Evolutionary conservation across 2,329 filamentous ascomycete genomes (phyloP), one percentile per base, ranked within the genome.

Genomic region (Microdochium nivale): DNA sequence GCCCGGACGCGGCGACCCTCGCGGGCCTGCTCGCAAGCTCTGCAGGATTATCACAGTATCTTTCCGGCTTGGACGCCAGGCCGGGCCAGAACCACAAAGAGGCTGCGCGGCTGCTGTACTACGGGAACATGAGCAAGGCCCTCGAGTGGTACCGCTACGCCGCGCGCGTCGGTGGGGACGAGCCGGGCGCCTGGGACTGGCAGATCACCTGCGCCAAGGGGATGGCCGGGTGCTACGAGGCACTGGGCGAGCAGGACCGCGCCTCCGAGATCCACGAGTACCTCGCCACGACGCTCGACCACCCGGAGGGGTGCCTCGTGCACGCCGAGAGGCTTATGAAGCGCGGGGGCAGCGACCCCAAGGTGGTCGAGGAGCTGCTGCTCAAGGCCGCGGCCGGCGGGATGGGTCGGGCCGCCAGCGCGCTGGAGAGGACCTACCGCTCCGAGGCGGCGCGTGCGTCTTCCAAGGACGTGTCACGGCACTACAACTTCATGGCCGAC

Each of bases 1-100:
- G 62, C 44, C 64, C 70, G 14, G 62, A 73, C 52, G 64, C 63
- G 1, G 65, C 69, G 11, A 71, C 70, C 0, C 55, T 71, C n/a
- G 58, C 64, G 8, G 71, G 66, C 16, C 47, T 67, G 13, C 56
- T 63, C 32, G 56, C 58, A 4, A 21, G 23, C 27, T 30, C 5
- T 11, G 27, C 5, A 11, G 5, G 5, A 11, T 11, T 5, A 30
- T 11, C 11, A 5, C 5, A 30, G 27, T 11, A 30, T 30, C 5
- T 30, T 11, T 11, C 27, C 5, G 5, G 11, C 5, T 5, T 11
- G 5, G 11, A 30, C 5, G 27, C 27, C 11, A 11, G 27, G 5
- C 5, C 5, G 11, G 11, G 27, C 27, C 27, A 30, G 27, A 5
- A 5, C 11, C 27, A 30, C 5, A 5, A 30, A 11, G 16, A 44